Conservation (phyloP, 768 basidiomycete species). For the Pisolithus sp. region DNA sequence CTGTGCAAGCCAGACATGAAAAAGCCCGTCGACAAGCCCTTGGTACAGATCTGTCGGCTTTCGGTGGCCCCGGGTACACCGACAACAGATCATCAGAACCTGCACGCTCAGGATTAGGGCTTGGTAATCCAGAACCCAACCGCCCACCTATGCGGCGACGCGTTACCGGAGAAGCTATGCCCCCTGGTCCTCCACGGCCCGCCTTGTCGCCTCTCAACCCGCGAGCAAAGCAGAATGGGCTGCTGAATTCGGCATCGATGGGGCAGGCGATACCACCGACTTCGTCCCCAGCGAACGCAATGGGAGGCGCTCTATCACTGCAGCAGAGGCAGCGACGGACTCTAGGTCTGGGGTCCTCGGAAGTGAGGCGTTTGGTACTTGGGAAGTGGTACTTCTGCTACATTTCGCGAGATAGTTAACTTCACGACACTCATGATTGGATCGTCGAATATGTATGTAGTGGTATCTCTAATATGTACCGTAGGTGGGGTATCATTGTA, state of each 20-base stretch:
- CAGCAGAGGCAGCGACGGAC: conserved; percentile 37
- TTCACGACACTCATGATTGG: background rate
- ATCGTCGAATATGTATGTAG: background rate
- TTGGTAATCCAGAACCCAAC: conserved; percentile 2
- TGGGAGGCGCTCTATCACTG: conserved; percentile 19
- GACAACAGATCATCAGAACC: conserved; percentile 27
- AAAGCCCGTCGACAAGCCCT: conserved; percentile 77
- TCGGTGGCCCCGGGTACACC: conserved; percentile 38
- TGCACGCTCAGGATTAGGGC: conserved; percentile 10
- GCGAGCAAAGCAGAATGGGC: conserved; percentile 45
- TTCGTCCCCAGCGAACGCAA: conserved; percentile 6
- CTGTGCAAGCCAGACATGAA: conserved; percentile 86
- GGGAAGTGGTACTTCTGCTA: too few relatives aligned
- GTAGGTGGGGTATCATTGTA: too few relatives aligned
- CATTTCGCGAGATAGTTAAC: background rate
- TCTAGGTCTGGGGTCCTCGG: conserved; percentile 34
- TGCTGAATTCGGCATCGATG: conserved; percentile 32
- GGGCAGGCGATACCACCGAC: conserved; percentile 32
- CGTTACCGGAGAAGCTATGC: conserved; percentile 42
- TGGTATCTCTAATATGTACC: too few relatives aligned
- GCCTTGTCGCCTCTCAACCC: conserved; percentile 73
- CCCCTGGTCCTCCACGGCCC: conserved; percentile 29
- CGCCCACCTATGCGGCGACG: conserved; percentile 54
- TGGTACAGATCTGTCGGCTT: conserved; percentile 53
- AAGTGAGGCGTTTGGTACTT: conserved; percentile 6